Base-by-base conservation (phyloP, 1,284 basidiomycete species). In the Ustilago crameri region DNA sequence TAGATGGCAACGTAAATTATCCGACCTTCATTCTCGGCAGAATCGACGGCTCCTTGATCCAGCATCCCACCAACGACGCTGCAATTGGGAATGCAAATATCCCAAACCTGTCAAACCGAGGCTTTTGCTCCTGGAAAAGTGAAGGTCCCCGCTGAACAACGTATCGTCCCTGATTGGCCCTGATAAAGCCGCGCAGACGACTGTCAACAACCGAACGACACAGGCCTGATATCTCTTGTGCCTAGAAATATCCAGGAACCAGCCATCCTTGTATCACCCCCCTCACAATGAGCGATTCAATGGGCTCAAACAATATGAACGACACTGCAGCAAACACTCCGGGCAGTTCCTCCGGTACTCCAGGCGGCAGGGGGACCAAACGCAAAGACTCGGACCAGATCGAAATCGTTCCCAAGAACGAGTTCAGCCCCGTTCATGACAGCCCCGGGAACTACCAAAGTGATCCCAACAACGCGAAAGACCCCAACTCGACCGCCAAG, bases 361-460 rank as follows among this genome's bases (percentile, higher is more conserved):
- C 64, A 26, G 55, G 51, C 49, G 61, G 64, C 46, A 45, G 64
- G 37, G 53, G 53, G 14, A 57, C 53, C 22, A 67, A 67, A 24
- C 64, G 64, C 38, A 67, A 67, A 44, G 64, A 67, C 44, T 67
- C 64, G 26, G 64, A 61, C 24, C 18, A 18, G 20, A 32, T 53
- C 45, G 64, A 67, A n/a, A 50, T 52, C 9, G 12, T 27, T 4
- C 46, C 60, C 49, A 67, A 61, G 42, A 56, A 34, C 38, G 64
- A 61, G 15, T 51, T 20, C 42, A 65, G 62, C 27, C 62, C 62
- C 38, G 53, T 50, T 14, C 64, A 55, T 27, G 54, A 60, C 9
- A 68, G 65, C 40, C 58, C 65, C 9, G 45, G 38, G 55, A 46
- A 53, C 46, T 60, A 67, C 45, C 30, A 44, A 26, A 67, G 46